A percentile compares a stretch with the other conserved stretches of the same genome.
Conservation (phyloP, 1,139 yeast genomes). For the Geotrichum bryndzae region DNA sequence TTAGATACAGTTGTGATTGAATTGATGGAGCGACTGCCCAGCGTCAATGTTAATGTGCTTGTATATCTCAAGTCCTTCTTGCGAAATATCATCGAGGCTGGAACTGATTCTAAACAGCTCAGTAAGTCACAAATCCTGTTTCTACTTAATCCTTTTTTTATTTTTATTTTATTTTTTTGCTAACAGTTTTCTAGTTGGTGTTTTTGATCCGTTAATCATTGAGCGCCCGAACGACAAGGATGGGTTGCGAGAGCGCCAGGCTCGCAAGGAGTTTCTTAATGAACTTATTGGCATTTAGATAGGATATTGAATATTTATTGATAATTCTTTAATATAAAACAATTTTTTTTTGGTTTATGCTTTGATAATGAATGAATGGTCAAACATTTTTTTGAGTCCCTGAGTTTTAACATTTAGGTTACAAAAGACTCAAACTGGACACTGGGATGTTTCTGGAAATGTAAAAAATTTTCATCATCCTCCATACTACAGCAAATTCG, state of each 20-base stretch:
- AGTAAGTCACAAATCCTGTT: not conserved
- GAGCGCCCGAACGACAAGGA: slow-evolving; percentile 1
- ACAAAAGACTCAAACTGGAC: not conserved
- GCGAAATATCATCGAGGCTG: slow-evolving; percentile 17
- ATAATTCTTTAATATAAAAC: not conserved
- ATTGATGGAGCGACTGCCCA: slow-evolving; percentile 37
- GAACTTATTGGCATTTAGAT: not conserved
- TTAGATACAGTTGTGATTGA: not conserved
- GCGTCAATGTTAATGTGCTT: slow-evolving; percentile 39
- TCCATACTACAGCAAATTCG: not conserved
- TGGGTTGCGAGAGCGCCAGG: not conserved
- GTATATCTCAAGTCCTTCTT: slow-evolving; percentile 39
- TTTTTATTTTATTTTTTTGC: not conserved
- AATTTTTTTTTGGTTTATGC: not conserved
- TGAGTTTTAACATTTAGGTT: not conserved
- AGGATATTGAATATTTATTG: not conserved
- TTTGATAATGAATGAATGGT: no score
- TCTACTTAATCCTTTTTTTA: not conserved
- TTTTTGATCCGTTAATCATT: slow-evolving; percentile 6
- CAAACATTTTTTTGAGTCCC: not conserved
- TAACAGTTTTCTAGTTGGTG: not conserved
- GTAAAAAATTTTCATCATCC: not conserved
- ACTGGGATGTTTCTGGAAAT: not conserved
- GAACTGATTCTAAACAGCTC: not conserved
- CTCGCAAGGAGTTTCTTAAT: not conserved